Base-by-base conservation (phyloP, 208 protist genomes). In the Strigomonas galati region DNA sequence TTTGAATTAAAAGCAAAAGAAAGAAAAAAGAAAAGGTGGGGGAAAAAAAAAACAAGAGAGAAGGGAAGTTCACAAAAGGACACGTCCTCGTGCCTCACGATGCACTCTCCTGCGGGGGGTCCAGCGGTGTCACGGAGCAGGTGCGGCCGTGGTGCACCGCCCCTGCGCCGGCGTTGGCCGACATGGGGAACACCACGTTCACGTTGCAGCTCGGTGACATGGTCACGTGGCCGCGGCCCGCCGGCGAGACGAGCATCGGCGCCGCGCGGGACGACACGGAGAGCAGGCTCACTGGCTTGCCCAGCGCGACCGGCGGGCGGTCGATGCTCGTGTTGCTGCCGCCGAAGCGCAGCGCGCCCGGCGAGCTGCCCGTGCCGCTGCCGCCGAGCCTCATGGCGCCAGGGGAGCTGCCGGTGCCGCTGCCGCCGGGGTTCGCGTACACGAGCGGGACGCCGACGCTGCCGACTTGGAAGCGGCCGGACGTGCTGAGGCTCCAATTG, bases 11-110 rank as follows among this genome's bases (percentile, higher is more conserved):
- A 40, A 10, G 4, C 35, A 59, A 59, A 59, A 59, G 31, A 59
- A 59, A 59, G 23, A 59, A 37, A 59, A 24, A 7, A 37, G 30
- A 4, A 69, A 69, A 31, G 24, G 66, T 53, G 2, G 9, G 52
- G 19, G 26, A 43, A 37, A 26, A 59, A 28, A 23, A 54, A 32
- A 40, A 64, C 15, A 49, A 59, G 62, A 62, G 52, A 69, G 51
- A 60, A 69, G 40, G 43, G 10, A 40, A 21, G 27, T n/a, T 28
- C 3, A 62, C 2, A 62, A 27, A 62, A 69, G 7, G 52, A 32
- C 48, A 19, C 15, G 31, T 15, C 4, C 53, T 3, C 7, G 10
- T 40, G n/a, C 48, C 23, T n/a, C n/a, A 53, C 48, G n/a, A 9
- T 19, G 7, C 15, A 9, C 15, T 7, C n/a, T 27, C 15, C 48